A percentile compares a stretch with the other conserved stretches of the same genome.
phyloP scores from a whole-genome alignment of 1,284 basidiomycete species.

The Coniferiporia weirii region DNA sequence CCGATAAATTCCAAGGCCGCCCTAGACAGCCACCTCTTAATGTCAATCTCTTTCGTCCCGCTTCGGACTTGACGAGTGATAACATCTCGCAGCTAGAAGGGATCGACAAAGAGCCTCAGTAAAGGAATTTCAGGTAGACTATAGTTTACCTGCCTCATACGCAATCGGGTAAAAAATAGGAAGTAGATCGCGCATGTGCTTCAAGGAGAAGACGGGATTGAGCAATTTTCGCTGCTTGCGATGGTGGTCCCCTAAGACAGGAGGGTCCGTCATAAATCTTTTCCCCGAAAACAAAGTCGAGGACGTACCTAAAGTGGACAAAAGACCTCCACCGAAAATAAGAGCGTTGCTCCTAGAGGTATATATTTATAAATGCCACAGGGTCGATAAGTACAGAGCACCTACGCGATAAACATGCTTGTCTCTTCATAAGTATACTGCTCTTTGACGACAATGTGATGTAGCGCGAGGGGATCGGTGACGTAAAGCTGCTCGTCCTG shows the following conservation, averaged over 20 bases:
- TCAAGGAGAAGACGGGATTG: slow-evolving; percentile 28
- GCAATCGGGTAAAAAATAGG: slow-evolving; percentile 28
- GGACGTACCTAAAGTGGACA: slow-evolving; percentile 19
- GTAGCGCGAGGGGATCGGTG: slow-evolving; percentile 23
- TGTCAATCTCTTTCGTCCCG: slow-evolving; percentile 32
- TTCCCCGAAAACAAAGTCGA: neutral
- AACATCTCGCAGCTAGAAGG: slow-evolving; percentile 25
- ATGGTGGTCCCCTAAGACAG: slow-evolving; percentile 24
- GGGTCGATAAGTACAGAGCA: neutral
- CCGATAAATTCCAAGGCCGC: slow-evolving; percentile 32
- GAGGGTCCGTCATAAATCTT: neutral
- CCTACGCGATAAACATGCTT: slow-evolving; percentile 19
- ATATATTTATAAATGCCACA: neutral
- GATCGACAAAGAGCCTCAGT: slow-evolving; percentile 25
- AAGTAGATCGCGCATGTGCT: slow-evolving; percentile 26
- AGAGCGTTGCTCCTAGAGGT: slow-evolving; percentile 2
- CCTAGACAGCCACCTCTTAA: slow-evolving; percentile 37
- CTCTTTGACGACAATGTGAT: slow-evolving; percentile 29
- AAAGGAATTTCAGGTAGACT: slow-evolving; percentile 23
- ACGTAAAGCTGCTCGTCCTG: slow-evolving; percentile 17
- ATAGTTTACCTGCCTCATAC: slow-evolving; percentile 23
- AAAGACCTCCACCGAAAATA: slow-evolving; percentile 19
- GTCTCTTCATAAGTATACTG: slow-evolving; percentile 27
- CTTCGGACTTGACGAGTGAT: slow-evolving; percentile 13
- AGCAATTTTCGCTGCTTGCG: slow-evolving; percentile 27